These are phyloP conservation scores for Sarocladium kiliense DNA, from an alignment of 2,329 filamentous ascomycete species.

Conservation along the genomic window DNA sequence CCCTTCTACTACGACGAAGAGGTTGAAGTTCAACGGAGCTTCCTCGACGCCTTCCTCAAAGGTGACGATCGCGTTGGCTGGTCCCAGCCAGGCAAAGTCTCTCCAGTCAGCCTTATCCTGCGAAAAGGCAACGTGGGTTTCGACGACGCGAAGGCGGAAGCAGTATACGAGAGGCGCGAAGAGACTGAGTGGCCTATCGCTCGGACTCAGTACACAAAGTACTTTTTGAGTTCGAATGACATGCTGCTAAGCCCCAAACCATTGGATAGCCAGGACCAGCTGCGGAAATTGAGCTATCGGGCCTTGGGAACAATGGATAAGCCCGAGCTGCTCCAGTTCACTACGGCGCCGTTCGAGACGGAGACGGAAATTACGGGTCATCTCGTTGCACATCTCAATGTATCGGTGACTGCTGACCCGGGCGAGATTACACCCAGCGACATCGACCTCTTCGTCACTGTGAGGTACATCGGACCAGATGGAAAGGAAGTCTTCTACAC, in stretches of 20 bases:
- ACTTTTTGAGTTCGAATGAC: slow-evolving; percentile 39
- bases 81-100: slow-evolving; percentile 49
- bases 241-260: slow-evolving; percentile 14
- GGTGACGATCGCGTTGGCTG: slow-evolving; percentile 59
- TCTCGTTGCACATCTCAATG: slow-evolving; percentile 57
- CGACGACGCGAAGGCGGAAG: slow-evolving; percentile 58
- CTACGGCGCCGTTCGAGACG: slow-evolving; percentile 23
- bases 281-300: slow-evolving; percentile 47
- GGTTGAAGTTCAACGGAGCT: slow-evolving; percentile 61
- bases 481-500: slow-evolving; percentile 60
- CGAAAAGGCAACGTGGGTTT: slow-evolving; percentile 63
- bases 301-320: slow-evolving; percentile 53
- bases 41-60: slow-evolving; percentile 68
- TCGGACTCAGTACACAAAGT: slow-evolving; percentile 58
- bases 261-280: slow-evolving; percentile 33
- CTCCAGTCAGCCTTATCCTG: slow-evolving; percentile 55
- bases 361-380: slow-evolving; percentile 69
- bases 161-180: slow-evolving; percentile 44
- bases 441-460: slow-evolving; percentile 59
- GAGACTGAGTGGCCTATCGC: slow-evolving; percentile 64
- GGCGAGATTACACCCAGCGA: slow-evolving; percentile 34
- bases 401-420: slow-evolving; percentile 55
- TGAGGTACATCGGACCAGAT: slow-evolving; percentile 49
- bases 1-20: slow-evolving; percentile 69
- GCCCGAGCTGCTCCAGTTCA: slow-evolving; percentile 52